Conservation (phyloP, 2,329 filamentous ascomycete genomes). For the Davidsoniella virescens region DNA sequence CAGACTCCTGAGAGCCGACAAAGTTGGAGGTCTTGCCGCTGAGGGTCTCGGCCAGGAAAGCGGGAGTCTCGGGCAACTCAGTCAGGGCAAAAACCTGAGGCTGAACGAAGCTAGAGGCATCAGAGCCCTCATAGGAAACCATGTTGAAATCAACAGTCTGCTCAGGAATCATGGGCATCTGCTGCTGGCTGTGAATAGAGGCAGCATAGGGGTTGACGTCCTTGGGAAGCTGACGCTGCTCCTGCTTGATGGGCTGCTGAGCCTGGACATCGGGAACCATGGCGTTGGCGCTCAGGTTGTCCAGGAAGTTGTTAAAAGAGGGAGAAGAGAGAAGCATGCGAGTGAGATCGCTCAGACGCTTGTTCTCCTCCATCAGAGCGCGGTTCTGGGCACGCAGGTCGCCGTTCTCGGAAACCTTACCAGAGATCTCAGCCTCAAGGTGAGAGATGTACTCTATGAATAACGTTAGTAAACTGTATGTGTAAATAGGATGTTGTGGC, state of each 20-base stretch:
- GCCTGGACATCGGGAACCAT: slow-evolving; percentile 25
- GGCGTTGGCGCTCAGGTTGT: slow-evolving; percentile 39
- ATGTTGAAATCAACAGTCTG: slow-evolving; percentile 58
- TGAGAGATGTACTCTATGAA: slow-evolving; percentile 81
- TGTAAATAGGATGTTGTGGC: not conserved
- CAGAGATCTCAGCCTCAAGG: slow-evolving; percentile 75
- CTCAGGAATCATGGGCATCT: slow-evolving; percentile 73
- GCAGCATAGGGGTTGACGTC: slow-evolving; percentile 47
- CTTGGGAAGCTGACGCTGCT: slow-evolving; percentile 41
- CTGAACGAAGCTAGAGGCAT: slow-evolving; percentile 36
- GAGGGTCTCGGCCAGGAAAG: slow-evolving; percentile 44
- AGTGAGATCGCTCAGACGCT: slow-evolving; percentile 60
- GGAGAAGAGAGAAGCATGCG: slow-evolving; percentile 67
- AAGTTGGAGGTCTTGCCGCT: slow-evolving; percentile 53
- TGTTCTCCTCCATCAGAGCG: slow-evolving; percentile 70
- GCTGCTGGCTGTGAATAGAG: slow-evolving; percentile 40
- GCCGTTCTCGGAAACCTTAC: slow-evolving; percentile 68
- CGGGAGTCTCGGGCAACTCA: slow-evolving; percentile 51
- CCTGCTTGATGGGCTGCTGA: slow-evolving; percentile 22
- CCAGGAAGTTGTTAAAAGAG: slow-evolving; percentile 68
- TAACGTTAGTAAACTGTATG: slow-evolving; percentile 29
- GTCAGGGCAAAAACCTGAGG: slow-evolving; percentile 58
- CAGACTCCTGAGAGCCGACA: slow-evolving; percentile 27
- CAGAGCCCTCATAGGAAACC: slow-evolving; percentile 38
- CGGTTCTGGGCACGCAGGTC: slow-evolving; percentile 69